Percentiles rank a stretch among this genome's conserved stretches.
Evolutionary conservation across 2,329 filamentous ascomycete genomes (phyloP).

Genomic region (Talaromyces atroroseus): DNA sequence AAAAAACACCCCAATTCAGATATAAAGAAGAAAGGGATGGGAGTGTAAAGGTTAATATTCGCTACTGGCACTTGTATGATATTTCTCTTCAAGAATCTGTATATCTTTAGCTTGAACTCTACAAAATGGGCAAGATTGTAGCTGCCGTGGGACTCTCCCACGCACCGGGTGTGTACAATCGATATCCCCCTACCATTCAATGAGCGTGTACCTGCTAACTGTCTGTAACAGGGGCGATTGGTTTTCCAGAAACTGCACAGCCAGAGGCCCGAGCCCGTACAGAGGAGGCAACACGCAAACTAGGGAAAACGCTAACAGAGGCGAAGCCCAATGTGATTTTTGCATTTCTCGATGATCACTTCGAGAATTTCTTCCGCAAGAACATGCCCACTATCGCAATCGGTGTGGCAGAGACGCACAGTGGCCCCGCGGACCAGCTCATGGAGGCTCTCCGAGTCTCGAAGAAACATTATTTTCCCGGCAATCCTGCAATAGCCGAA

Average conservation of each 20-base stretch:
- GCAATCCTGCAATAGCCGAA: constrained; percentile 22
- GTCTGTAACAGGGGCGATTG: constrained; percentile 17
- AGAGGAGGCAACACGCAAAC: constrained; percentile 22
- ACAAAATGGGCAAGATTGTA: no score
- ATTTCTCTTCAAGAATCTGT: no score
- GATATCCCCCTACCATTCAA: no score
- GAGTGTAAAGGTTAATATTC: no score
- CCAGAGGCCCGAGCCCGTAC: constrained; percentile 20
- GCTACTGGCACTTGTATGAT: no score
- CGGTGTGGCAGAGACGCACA: constrained; percentile 21
- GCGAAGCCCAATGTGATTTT: constrained; percentile 26
- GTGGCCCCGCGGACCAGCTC: constrained; percentile 26
- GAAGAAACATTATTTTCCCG: constrained; percentile 23
- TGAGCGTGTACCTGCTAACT: no score
- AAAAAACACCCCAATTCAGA: no score
- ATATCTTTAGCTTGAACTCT: no score
- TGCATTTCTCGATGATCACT: constrained; percentile 28
- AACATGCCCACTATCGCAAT: constrained; percentile 26
- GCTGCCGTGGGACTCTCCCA: no score
- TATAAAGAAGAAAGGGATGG: no score
- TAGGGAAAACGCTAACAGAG: constrained; percentile 23
- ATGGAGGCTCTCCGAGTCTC: constrained; percentile 22
- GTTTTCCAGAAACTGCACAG: constrained; percentile 25
- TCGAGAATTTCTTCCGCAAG: constrained; percentile 27
- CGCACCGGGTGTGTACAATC: no score